A percentile compares a stretch with the other conserved stretches of the same genome.
Conservation (phyloP, 371 early-diverging fungal species). For the Lichtheimia ornata region DNA sequence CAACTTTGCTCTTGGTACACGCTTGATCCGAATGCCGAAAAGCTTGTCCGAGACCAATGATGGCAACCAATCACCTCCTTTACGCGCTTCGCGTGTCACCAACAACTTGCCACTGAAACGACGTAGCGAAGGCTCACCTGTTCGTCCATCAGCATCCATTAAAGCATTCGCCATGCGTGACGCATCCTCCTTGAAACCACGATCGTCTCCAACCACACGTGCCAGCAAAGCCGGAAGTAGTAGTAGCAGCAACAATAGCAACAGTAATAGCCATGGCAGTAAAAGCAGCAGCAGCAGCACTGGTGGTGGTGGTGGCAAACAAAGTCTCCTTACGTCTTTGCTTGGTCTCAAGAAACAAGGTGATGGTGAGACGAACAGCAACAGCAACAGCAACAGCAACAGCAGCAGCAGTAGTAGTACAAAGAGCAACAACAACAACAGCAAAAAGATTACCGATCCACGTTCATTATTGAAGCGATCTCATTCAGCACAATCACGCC, state of each 20-base stretch:
- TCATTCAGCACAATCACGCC: constrained; percentile 23
- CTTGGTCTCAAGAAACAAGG: constrained; percentile 2
- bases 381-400: not conserved
- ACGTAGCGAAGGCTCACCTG: not conserved
- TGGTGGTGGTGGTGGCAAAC: not conserved
- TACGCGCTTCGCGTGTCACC: constrained; percentile 1
- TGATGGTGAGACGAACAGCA: not conserved
- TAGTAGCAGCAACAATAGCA: not conserved
- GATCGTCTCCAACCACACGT: constrained; percentile 1
- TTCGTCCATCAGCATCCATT: not conserved
- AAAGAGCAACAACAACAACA: not conserved
- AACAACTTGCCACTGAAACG: not conserved
- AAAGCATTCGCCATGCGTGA: not conserved
- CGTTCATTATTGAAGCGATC: constrained; percentile 27
- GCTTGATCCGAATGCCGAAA: constrained; percentile 4
- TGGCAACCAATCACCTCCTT: constrained; percentile 1
- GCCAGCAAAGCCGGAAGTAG: not conserved
- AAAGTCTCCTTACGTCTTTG: not conserved
- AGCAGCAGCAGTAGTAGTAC: not conserved
- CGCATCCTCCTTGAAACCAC: not conserved
- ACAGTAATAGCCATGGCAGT: not conserved
- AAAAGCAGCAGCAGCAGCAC: not conserved
- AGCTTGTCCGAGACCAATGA: not conserved
- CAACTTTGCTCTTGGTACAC: no score
- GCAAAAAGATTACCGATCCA: constrained; percentile 7